Conservation (phyloP, 2,329 filamentous ascomycete genomes). For the Cordyceps cicadae region DNA sequence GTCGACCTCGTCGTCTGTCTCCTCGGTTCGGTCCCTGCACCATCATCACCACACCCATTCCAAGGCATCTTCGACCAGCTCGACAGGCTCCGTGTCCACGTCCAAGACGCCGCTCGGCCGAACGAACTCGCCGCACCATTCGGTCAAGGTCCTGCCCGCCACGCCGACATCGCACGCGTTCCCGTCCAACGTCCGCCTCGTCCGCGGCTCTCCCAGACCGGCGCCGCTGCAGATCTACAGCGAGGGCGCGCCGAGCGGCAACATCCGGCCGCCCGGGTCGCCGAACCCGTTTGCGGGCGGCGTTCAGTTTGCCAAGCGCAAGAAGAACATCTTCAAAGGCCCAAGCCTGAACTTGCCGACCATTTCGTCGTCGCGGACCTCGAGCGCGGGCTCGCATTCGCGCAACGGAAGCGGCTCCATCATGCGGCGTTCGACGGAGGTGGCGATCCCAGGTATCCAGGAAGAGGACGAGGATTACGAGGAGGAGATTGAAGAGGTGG, state of each 20-base stretch:
- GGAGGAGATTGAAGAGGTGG: conserved; percentile 49
- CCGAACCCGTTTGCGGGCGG: conserved; percentile 53
- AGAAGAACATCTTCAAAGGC: conserved; percentile 74
- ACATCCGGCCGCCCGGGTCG: conserved; percentile 37
- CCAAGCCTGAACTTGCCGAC: conserved; percentile 48
- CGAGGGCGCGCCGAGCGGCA: conserved; percentile 44
- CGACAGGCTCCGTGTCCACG: conserved; percentile 62
- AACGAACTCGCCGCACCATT: conserved; percentile 73
- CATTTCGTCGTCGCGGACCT: conserved; percentile 22
- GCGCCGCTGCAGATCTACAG: conserved; percentile 43
- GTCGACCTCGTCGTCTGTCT: conserved; percentile 91
- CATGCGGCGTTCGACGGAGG: conserved; percentile 61
- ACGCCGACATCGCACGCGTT: conserved; percentile 71
- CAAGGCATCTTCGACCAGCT: conserved; percentile 90
- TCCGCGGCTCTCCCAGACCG: conserved; percentile 49
- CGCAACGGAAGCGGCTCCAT: conserved; percentile 55
- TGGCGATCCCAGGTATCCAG: conserved; percentile 47
- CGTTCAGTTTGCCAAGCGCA: conserved; percentile 72
- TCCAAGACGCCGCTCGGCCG: conserved; percentile 58
- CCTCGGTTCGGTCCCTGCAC: conserved; percentile 84
- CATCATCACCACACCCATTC: conserved; percentile 81
- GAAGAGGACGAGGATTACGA: conserved; percentile 50
- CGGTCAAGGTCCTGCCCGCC: conserved; percentile 88
- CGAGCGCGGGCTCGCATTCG: conserved; percentile 36
- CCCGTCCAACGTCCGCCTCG: conserved; percentile 77